phyloP scores from a whole-genome alignment of 2,329 filamentous ascomycete species.

The Botrytis byssoidea region DNA sequence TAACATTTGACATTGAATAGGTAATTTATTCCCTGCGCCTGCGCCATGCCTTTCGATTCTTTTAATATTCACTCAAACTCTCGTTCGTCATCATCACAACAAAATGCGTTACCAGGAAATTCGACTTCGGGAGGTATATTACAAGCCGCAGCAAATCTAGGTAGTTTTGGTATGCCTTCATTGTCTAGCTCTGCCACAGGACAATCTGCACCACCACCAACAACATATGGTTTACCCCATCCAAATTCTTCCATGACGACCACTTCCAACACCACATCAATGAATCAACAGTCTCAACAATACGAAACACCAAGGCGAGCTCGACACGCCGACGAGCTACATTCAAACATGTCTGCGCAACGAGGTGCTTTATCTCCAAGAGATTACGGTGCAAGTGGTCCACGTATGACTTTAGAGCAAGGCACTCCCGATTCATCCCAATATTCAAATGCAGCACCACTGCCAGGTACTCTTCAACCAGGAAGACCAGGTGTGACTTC shows the following conservation, averaged over 20 bases:
- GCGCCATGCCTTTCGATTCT: conserved; percentile 24
- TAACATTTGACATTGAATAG: not conserved
- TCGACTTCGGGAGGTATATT: conserved; percentile 33
- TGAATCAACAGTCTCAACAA: conserved; percentile 47
- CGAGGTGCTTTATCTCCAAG: conserved; percentile 41
- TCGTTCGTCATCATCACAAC: conserved; percentile 29
- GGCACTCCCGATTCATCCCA: conserved; percentile 49
- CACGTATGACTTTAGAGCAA: conserved; percentile 60
- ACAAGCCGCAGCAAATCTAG: conserved; percentile 37
- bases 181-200: conserved; percentile 34
- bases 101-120: conserved; percentile 29
- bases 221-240: conserved; percentile 30
- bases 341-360: conserved; percentile 37
- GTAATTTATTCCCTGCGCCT: not conserved
- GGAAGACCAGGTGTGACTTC: conserved; percentile 54
- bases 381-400: conserved; percentile 48
- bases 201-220: conserved; percentile 38
- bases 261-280: conserved; percentile 33
- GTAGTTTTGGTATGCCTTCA: conserved; percentile 34
- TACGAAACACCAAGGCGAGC: conserved; percentile 52
- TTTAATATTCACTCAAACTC: conserved; percentile 30
- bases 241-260: conserved; percentile 29
- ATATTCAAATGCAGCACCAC: conserved; percentile 45
- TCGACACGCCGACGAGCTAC: conserved; percentile 54
- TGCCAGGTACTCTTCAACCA: conserved; percentile 62